A percentile compares a stretch with the other conserved stretches of the same genome.
These are phyloP conservation scores for Boletellus deceptivus DNA, from an alignment of 1,284 basidiomycete species.

Conservation along the genomic window DNA sequence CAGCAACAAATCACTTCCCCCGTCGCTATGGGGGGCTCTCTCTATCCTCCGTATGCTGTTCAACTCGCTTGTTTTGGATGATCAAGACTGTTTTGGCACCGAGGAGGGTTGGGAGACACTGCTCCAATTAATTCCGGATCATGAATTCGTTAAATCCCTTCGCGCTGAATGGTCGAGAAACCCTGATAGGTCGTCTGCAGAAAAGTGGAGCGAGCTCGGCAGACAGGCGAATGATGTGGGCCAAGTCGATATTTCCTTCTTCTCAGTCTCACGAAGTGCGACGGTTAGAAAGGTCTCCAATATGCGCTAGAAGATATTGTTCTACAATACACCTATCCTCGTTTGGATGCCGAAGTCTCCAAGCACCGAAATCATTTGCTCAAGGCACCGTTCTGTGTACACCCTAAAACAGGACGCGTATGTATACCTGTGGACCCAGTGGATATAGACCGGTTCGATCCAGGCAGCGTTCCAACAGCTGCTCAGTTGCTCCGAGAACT, in stretches of 20 bases:
- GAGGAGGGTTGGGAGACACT: conserved; percentile 76
- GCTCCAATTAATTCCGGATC: conserved; percentile 74
- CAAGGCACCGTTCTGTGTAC: conserved; percentile 96
- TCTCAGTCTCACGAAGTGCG: conserved; percentile 4
- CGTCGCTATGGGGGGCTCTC: conserved; percentile 58
- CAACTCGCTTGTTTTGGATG: conserved; percentile 67
- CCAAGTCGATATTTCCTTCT: not conserved
- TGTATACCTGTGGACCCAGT: conserved; percentile 91
- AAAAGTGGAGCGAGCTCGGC: conserved; percentile 71
- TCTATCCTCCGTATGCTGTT: conserved; percentile 60
- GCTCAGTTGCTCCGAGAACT: conserved; percentile 81
- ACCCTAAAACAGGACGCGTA: conserved; percentile 93
- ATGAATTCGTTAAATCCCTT: conserved; percentile 47
- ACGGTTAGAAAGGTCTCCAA: conserved; percentile 36
- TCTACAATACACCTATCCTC: conserved; percentile 94
- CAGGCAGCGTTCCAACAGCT: conserved; percentile 83
- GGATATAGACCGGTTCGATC: conserved; percentile 83
- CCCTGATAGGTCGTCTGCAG: conserved; percentile 52
- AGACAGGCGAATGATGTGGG: conserved; percentile 26
- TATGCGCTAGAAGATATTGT: conserved; percentile 81
- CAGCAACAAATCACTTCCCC: conserved; percentile 51
- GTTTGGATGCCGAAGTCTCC: conserved; percentile 95
- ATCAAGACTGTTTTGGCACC: conserved; percentile 84
- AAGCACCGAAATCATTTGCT: conserved; percentile 98
- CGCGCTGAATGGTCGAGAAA: conserved; percentile 62